Conservation (phyloP, 1,284 basidiomycete species). For the Ceratobasidium sp. region DNA sequence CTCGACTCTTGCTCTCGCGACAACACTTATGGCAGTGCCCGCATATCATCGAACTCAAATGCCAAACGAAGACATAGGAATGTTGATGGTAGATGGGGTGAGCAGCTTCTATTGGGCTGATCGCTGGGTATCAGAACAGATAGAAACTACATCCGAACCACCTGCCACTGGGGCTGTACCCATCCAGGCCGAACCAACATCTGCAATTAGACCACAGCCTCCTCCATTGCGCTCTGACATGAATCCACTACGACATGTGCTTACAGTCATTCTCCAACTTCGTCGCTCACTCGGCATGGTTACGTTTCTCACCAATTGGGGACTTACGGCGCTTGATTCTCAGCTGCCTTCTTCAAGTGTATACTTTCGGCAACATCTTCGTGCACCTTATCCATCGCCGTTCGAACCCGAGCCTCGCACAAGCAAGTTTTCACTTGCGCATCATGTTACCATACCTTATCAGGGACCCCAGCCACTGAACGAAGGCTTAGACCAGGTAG, state of each 20-base stretch:
- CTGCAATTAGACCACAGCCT: conserved; percentile 48
- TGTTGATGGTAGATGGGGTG: conserved; percentile 75
- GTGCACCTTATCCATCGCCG: conserved; percentile 54
- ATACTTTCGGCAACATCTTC: conserved; percentile 61
- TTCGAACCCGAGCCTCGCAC: conserved; percentile 40
- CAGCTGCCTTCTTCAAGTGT: conserved; percentile 41
- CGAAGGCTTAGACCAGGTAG: conserved; percentile 43
- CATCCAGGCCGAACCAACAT: neutral
- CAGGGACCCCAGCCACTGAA: conserved; percentile 47
- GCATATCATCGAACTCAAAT: conserved; percentile 59
- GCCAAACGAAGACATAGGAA: conserved; percentile 60
- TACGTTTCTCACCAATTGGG: conserved; percentile 70
- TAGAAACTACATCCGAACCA: neutral
- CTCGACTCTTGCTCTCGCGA: conserved; percentile 70
- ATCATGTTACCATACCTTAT: conserved; percentile 55
- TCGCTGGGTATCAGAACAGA: conserved; percentile 66
- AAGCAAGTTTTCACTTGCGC: conserved; percentile 49
- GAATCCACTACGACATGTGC: conserved; percentile 54
- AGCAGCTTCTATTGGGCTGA: conserved; percentile 80
- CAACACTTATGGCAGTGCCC: conserved; percentile 65
- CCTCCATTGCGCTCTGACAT: conserved; percentile 30
- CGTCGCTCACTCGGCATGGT: conserved; percentile 60
- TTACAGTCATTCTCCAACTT: conserved; percentile 59
- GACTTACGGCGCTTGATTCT: conserved; percentile 51
- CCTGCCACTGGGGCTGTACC: neutral